Evolutionary conservation across 2,329 filamentous ascomycete genomes (phyloP), one percentile per base, ranked within the genome.

Genomic region (Pseudocercospora fijiensis): DNA sequence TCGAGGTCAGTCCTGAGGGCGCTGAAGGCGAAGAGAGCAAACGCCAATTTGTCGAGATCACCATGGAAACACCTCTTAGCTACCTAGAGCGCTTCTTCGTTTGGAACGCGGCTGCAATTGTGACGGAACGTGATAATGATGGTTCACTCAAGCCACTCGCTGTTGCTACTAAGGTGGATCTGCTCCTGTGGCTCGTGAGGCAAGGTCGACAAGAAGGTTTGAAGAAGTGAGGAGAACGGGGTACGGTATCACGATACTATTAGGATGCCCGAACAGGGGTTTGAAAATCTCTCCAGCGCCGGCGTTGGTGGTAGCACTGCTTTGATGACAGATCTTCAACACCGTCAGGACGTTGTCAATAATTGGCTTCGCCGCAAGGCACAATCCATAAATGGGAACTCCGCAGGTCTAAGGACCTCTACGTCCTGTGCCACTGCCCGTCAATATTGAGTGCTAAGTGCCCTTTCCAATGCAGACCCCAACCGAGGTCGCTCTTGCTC

Each of bases 51-150:
- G 90, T 98, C 57, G 90, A 98, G 79, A 96, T 99, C 75, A 98
- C 95, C 6, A 82, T 90, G 76, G 91, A 97, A 69, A 99, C 95
- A 1, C 90, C 90, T 2, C 83, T 99, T 43, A 86, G 85, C 53
- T 88, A 90, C 51, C 83, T 99, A 60, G 94, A 92, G 81, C 88
- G 90, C 73, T 99, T 99, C 80, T 92, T 98, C 69, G 92, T 98
- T 80, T 98, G 95, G 92, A 98, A 99, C 79, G 95, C 90, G 70
- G 94, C 95, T 0, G 95, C 95, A 0, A 88, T 99, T 56, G 92
- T 99, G 2, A 99, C 94, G 0, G 93, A 98, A 77, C 84, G 86
- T 70, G 81, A 81, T 11, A 79, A 79, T 45, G 84, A 84, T 64
- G 85, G 68, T 7, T 61, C 59, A 1, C 65, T 87, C 70, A 96